These are phyloP conservation scores for Postia placenta DNA, from an alignment of 768 basidiomycete genomes.

Conservation along the genomic window DNA sequence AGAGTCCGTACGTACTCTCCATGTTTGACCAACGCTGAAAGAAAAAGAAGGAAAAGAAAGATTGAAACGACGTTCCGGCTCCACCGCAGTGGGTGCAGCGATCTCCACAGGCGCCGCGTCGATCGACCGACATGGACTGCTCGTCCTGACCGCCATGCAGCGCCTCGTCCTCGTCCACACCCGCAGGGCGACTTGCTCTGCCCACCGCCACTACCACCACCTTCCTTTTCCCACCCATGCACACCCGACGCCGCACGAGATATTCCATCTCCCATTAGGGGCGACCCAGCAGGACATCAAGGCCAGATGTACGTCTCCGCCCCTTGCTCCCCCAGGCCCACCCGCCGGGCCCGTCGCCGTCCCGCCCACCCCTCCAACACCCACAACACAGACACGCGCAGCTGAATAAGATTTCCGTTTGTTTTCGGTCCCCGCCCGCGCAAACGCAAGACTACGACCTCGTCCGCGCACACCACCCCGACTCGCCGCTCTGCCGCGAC, in stretches of 20 bases:
- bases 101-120: background rate
- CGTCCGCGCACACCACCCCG: conserved; percentile 67
- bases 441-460: conserved; percentile 59
- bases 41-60: no score
- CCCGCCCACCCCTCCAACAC: no score
- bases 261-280: conserved; percentile 56
- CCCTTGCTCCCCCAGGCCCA: no score
- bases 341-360: no score
- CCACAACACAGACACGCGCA: no score
- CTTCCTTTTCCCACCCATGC: conserved; percentile 46
- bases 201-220: conserved; percentile 12
- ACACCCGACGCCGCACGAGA: conserved; percentile 61
- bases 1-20: no score
- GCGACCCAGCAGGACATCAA: conserved; percentile 62
- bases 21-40: no score
- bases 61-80: no score
- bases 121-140: background rate
- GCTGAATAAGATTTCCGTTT: background rate
- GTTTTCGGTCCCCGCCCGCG: background rate
- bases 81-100: no score
- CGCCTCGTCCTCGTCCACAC: conserved; percentile 1
- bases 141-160: background rate
- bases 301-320: conserved; percentile 49
- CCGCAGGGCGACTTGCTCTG: conserved; percentile 17
- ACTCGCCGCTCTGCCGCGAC: conserved; percentile 40